A percentile compares a stretch with the other conserved stretches of the same genome.
phyloP scores from a whole-genome alignment of 2,329 filamentous ascomycete species.

The Scedosporium aurantiacum region DNA sequence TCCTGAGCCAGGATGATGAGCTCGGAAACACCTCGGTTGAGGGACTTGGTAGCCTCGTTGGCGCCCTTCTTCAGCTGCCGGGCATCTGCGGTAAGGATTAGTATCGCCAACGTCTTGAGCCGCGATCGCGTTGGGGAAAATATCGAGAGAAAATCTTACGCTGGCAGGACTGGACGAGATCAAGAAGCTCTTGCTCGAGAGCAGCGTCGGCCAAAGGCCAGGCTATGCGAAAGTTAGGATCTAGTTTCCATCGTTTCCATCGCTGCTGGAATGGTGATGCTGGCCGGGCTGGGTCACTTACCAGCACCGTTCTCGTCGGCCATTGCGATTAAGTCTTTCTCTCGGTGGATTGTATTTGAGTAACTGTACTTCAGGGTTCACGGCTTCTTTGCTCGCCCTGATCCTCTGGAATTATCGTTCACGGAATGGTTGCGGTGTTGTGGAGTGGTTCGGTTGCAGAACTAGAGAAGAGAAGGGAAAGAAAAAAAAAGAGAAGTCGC shows the following conservation, averaged over 20 bases:
- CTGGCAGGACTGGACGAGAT: slow-evolving; percentile 63
- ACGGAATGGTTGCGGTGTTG: neutral
- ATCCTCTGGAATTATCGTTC: neutral
- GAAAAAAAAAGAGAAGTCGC: neutral
- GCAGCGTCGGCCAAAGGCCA: slow-evolving; percentile 64
- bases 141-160: slow-evolving; percentile 20
- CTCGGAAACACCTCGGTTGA: slow-evolving; percentile 85
- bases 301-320: slow-evolving; percentile 7
- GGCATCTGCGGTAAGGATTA: slow-evolving; percentile 29
- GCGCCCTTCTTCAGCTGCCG: slow-evolving; percentile 82
- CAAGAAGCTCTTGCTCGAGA: slow-evolving; percentile 71
- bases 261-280: neutral
- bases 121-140: neutral
- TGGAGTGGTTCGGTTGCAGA: neutral
- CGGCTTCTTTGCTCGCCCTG: slow-evolving; percentile 7
- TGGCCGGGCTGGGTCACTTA: neutral
- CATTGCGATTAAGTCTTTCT: neutral
- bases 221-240: slow-evolving; percentile 22
- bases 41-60: slow-evolving; percentile 77
- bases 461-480: neutral
- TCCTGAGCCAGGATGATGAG: slow-evolving; percentile 84
- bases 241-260: neutral
- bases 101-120: neutral
- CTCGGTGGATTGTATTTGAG: neutral
- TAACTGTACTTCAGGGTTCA: slow-evolving; percentile 5